A percentile compares a stretch with the other conserved stretches of the same genome.
Conservation (phyloP, 2,329 filamentous ascomycete genomes). For the Apiospora hydei region DNA sequence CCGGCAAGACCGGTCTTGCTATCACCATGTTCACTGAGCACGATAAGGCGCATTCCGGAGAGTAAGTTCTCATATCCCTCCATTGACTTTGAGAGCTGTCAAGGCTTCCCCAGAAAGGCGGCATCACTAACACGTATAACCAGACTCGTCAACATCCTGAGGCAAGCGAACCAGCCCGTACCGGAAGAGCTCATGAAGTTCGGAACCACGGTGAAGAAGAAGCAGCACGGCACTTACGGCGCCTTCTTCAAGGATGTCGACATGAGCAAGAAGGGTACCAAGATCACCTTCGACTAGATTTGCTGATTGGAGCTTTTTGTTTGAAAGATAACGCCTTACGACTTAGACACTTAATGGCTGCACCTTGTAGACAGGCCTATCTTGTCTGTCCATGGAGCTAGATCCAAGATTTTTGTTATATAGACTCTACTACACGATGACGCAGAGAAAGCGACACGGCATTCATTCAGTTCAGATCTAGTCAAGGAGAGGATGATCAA, state of each 20-base stretch:
- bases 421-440: not conserved
- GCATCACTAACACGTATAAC: constrained; percentile 29
- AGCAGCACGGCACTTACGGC: constrained; percentile 93
- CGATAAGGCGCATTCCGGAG: constrained; percentile 90
- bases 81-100: not conserved
- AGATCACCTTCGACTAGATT: constrained; percentile 81
- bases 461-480: not conserved
- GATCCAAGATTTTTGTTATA: not conserved
- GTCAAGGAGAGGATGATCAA: not conserved
- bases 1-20: constrained; percentile 76
- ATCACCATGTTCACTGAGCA: constrained; percentile 95
- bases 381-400: not conserved
- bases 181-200: constrained; percentile 94
- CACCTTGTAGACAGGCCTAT: not conserved
- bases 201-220: constrained; percentile 98
- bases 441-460: not conserved
- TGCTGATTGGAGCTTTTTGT: not conserved
- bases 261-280: constrained; percentile 82
- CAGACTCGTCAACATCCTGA: constrained; percentile 92
- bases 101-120: not conserved
- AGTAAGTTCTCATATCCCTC: constrained; percentile 60
- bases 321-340: not conserved
- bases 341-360: not conserved
- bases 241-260: constrained; percentile 94
- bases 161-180: constrained; percentile 88